These are phyloP conservation scores for Hypocreales sp. DNA, from an alignment of 2,329 filamentous ascomycete genomes.

Conservation along the genomic window DNA sequence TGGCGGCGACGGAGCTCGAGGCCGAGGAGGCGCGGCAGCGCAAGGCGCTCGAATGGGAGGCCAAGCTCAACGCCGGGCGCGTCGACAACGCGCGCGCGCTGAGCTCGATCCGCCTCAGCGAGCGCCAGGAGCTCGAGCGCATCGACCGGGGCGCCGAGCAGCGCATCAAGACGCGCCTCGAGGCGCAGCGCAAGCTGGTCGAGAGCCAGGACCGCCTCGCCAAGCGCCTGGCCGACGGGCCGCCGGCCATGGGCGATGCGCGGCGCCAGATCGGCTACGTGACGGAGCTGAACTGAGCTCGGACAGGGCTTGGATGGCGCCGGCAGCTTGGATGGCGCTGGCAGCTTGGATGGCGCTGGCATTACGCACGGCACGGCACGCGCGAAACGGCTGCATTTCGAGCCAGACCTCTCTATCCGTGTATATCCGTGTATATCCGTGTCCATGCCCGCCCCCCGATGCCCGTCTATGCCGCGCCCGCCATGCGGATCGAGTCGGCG, in stretches of 20 bases:
- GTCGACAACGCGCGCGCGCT: slow-evolving; percentile 33
- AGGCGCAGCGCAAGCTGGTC: slow-evolving; percentile 36
- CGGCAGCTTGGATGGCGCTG: no score
- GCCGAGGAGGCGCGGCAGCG: slow-evolving; percentile 26
- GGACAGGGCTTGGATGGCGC: neutral
- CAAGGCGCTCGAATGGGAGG: slow-evolving; percentile 33
- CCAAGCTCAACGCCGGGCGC: slow-evolving; percentile 25
- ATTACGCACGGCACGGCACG: no score
- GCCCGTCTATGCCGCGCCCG: no score
- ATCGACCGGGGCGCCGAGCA: slow-evolving; percentile 30
- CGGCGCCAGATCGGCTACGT: slow-evolving; percentile 41
- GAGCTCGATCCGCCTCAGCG: slow-evolving; percentile 29
- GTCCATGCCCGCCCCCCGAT: no score
- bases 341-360: no score
- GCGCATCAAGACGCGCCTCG: slow-evolving; percentile 27
- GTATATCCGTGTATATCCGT: no score
- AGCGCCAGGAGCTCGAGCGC: slow-evolving; percentile 33
- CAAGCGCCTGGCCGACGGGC: slow-evolving; percentile 26
- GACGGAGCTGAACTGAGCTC: slow-evolving; percentile 28
- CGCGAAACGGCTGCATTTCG: no score
- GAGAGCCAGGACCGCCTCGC: slow-evolving; percentile 27
- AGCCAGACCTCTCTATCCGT: no score
- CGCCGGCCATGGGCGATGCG: slow-evolving; percentile 8
- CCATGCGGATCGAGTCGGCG: slow-evolving; percentile 32
- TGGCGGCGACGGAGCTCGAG: slow-evolving; percentile 31